Evolutionary conservation across 306 rosid species (phyloP).

Genomic region (Quercus glauca): DNA sequence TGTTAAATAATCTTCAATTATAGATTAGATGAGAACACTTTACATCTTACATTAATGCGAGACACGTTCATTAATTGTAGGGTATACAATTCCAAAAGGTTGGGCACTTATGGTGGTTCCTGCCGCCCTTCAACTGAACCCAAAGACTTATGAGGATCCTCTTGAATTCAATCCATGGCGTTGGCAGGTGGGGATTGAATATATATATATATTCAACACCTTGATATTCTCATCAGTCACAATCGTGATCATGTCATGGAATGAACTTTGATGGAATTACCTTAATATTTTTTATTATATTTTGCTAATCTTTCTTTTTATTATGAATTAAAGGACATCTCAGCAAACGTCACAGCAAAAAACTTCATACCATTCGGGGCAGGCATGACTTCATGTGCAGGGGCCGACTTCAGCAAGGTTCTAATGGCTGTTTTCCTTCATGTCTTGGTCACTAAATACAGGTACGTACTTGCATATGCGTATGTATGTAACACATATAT

Average conservation of each 20-base stretch:
- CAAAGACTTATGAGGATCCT: not conserved
- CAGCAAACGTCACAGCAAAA: constrained; percentile 2
- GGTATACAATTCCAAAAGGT: not conserved
- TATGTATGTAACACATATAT: not conserved
- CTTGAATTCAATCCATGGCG: not conserved
- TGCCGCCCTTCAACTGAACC: not conserved
- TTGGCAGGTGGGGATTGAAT: not conserved
- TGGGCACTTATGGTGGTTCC: constrained; percentile 2
- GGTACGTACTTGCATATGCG: not conserved
- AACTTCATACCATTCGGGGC: constrained; percentile 30
- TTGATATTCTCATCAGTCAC: not conserved
- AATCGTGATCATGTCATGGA: not conserved
- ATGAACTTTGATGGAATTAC: not conserved
- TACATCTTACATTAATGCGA: not conserved
- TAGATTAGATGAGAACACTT: no score
- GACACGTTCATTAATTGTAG: not conserved
- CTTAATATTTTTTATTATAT: no score
- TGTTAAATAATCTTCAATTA: no score
- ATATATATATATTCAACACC: no score
- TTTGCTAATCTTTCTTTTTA: not conserved
- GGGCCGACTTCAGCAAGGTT: constrained; percentile 24
- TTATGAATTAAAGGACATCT: not conserved
- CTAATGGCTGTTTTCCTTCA: constrained; percentile 17
- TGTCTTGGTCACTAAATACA: constrained; percentile 13
- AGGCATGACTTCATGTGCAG: constrained; percentile 25